Base-by-base conservation (phyloP, 2,329 filamentous ascomycete species). In the Acrocalymma vagum region DNA sequence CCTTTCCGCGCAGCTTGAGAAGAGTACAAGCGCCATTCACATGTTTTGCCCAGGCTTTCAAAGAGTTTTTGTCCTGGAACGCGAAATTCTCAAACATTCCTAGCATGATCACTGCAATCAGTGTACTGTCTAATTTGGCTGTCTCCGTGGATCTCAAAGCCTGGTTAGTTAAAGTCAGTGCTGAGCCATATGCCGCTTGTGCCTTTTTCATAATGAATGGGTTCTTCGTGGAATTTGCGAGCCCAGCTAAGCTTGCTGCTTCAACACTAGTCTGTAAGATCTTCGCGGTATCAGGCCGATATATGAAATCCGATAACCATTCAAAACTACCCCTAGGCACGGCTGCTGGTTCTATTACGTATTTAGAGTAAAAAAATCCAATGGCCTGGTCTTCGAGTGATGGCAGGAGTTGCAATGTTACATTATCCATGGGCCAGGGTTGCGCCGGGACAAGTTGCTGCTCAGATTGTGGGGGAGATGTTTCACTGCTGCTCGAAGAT, bases 81-180 rank as follows among this genome's bases (percentile, higher is more conserved):
- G 54, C 53, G 15, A 66, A 57, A 32, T 54, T 63, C 37, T 70
- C 67, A 29, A 66, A 69, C 37, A 67, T 45, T 5, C 65, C 60
- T 5, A 70, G 53, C 48, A 65, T 47, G 13, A 64, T 58, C n/a
- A 64, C 59, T 8, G 62, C 51, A 5, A 64, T 46, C 4, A 65
- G 42, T 3, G 62, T 65, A 33, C 51, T 60, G 22, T 64, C 58
- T 44, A 55, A 53, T 6, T 45, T 33, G 6, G 56, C 58, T 3
- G 44, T 49, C 25, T 55, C 29, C 6, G 33, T 47, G 28, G 32
- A 33, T 2, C 46, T 38, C 6, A 66, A 41, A 3, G 60, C 59
- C 26, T 37, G 43, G 38, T 65, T 65, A 1, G 58, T 63, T 39
- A 56, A 38, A 3, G 38, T 35, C 6, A 66, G 37, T 5, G 63